Percentiles rank a stretch among this genome's conserved stretches.
These are phyloP conservation scores for Volvariella volvacea DNA, from an alignment of 1,284 basidiomycete genomes.

Conservation along the genomic window DNA sequence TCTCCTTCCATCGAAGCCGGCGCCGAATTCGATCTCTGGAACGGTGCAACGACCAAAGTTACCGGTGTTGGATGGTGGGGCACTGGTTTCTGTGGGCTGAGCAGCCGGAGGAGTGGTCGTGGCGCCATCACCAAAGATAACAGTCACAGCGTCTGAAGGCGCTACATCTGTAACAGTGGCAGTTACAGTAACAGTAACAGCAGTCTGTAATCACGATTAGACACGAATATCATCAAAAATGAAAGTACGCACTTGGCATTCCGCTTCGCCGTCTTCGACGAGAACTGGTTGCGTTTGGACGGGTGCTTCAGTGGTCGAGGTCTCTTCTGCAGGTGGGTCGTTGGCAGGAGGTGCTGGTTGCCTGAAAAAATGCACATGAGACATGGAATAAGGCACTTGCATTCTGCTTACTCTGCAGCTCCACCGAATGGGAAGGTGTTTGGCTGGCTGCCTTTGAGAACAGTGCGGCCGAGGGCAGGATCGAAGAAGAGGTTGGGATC, in stretches of 20 bases:
- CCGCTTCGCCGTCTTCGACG: conserved; percentile 3
- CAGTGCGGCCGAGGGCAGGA: conserved; percentile 36
- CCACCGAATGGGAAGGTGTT: conserved; percentile 45
- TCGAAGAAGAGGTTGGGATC: conserved; percentile 52
- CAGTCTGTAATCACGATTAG: conserved; percentile 14
- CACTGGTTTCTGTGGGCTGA: conserved; percentile 12
- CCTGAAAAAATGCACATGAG: too few species aligned
- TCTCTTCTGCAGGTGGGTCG: too few species aligned
- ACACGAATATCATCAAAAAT: not conserved
- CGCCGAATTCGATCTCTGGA: conserved; percentile 55
- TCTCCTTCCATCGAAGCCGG: conserved; percentile 49
- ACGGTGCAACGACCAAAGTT: conserved; percentile 52
- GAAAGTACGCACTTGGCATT: conserved; percentile 16
- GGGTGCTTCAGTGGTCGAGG: too few species aligned
- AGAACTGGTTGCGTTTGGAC: too few species aligned
- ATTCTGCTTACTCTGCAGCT: conserved; percentile 13
- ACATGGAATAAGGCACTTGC: not conserved
- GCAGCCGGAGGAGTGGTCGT: conserved; percentile 17
- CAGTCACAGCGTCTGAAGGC: conserved; percentile 20
- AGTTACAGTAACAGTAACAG: conserved; percentile 25
- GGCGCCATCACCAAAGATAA: conserved; percentile 20
- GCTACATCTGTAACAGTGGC: conserved; percentile 19
- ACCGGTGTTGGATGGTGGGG: conserved; percentile 23
- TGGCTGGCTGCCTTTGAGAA: conserved; percentile 42
- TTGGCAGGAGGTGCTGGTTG: too few species aligned